Conservation (phyloP, 2,329 filamentous ascomycete genomes). For the Penicillium occitanis region DNA sequence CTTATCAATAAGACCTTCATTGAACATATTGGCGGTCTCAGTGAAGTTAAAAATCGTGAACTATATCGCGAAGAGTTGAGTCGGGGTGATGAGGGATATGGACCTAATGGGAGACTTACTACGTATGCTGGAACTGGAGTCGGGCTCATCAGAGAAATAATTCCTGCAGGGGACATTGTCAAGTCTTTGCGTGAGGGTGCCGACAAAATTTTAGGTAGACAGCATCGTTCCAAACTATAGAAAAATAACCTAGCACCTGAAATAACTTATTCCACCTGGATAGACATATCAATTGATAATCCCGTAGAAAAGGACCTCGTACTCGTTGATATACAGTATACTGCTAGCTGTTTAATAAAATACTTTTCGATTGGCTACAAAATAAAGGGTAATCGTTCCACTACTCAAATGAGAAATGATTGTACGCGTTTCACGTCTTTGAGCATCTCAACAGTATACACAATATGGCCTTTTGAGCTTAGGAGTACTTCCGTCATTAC, state of each 20-base stretch:
- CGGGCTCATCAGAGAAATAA: constrained; percentile 55
- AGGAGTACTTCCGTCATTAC: constrained; percentile 67
- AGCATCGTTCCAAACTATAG: neutral
- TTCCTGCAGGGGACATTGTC: constrained; percentile 52
- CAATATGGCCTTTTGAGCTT: constrained; percentile 30
- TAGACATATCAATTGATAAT: neutral
- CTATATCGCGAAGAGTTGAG: constrained; percentile 50
- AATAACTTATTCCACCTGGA: neutral
- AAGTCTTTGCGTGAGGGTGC: neutral
- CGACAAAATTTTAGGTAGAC: neutral
- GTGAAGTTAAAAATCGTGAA: constrained; percentile 42
- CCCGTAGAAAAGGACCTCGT: neutral
- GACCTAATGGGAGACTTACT: constrained; percentile 55
- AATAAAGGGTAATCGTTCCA: neutral
- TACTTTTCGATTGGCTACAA: neutral
- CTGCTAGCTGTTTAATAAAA: neutral
- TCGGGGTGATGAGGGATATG: constrained; percentile 55
- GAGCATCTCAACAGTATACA: neutral
- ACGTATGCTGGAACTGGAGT: constrained; percentile 64
- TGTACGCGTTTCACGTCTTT: neutral
- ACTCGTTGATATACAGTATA: neutral
- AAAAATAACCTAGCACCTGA: neutral
- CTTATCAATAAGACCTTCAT: constrained; percentile 56
- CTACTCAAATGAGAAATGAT: neutral
- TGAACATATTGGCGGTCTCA: constrained; percentile 43